These are phyloP conservation scores for Bimuria novae-zelandiae DNA, from an alignment of 2,329 filamentous ascomycete species.

Conservation along the genomic window DNA sequence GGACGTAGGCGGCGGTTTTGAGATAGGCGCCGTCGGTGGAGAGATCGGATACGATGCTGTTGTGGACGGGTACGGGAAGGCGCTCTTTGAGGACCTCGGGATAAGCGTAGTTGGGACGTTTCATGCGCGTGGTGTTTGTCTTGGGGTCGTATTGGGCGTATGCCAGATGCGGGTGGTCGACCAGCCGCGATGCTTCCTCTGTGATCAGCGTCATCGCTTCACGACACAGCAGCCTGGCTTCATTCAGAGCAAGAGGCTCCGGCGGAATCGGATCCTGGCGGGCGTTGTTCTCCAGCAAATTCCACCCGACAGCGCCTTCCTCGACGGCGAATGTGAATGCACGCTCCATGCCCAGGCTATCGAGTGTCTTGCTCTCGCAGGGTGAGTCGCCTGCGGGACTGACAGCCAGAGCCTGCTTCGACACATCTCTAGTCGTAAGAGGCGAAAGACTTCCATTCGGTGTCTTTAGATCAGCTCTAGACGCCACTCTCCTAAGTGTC, in stretches of 20 bases:
- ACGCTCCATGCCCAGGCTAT: slow-evolving; percentile 21
- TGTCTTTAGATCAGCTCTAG: slow-evolving; percentile 3
- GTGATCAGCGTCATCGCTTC: slow-evolving; percentile 40
- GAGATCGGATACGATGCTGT: slow-evolving; percentile 29
- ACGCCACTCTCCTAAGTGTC: slow-evolving; percentile 3
- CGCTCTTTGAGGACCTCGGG: slow-evolving; percentile 34
- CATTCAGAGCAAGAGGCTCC: slow-evolving; percentile 33
- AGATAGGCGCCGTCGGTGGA: slow-evolving; percentile 27
- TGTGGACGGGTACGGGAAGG: slow-evolving; percentile 32
- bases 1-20: slow-evolving; percentile 23
- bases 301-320: slow-evolving; percentile 24
- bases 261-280: slow-evolving; percentile 29
- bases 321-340: slow-evolving; percentile 32
- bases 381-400: slow-evolving; percentile 17
- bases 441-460: slow-evolving; percentile 15
- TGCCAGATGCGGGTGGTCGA: slow-evolving; percentile 36
- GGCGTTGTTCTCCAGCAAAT: slow-evolving; percentile 26
- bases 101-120: slow-evolving; percentile 37
- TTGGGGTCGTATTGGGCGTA: slow-evolving; percentile 32
- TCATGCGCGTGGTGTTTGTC: slow-evolving; percentile 34
- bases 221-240: slow-evolving; percentile 32
- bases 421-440: slow-evolving; percentile 8
- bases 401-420: slow-evolving; percentile 2
- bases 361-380: slow-evolving; percentile 16
- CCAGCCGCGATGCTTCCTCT: slow-evolving; percentile 35